Base-by-base conservation (phyloP, 257 asterid genomes). In the Haberlea rhodopensis region DNA sequence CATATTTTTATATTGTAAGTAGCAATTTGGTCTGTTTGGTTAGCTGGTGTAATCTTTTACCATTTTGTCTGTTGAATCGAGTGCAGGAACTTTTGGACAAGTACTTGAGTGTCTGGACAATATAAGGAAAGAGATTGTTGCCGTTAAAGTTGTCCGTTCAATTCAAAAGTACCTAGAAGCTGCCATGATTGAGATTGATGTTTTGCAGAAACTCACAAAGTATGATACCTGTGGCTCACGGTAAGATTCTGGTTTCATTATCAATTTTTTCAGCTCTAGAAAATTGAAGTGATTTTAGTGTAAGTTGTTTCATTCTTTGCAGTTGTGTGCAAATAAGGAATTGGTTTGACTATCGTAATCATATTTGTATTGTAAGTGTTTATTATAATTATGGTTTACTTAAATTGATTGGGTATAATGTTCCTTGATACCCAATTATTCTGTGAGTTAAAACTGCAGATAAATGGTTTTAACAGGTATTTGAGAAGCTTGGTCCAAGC, bases 401-500 rank as follows among this genome's bases (percentile, higher is more conserved):
- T 80, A 63, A 68, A 73, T 80, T 72, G 60, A 53, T 63, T 28
- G 60, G 67, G 73, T 62, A 53, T 58, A 68, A n/a, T 57, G 58
- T 61, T 75, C 64, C 68, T 53, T 66, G 74, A 60, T 68, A 72
- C 81, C 76, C 56, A 56, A 77, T 77, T 82, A 65, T 76, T 69
- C 70, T 73, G 82, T 62, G 71, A 76, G 80, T 76, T 85, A 73
- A 81, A 80, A 75, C 76, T 76, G 87, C 65, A 79, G 83, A 82
- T 89, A 77, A 79, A 84, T 89, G 96, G 80, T 89, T 69, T 80
- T 80, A 79, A 74, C 95, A 91, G 98, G 98, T 91, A 60, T 91
- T 91, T 85, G 98, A 91, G 98, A 91, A 82, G 95, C 98, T 91
- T 83, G 98, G 96, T 69, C 98, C 96, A 79, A 89, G 96, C 82